Base-by-base conservation (phyloP, 73 alveolate genomes). In the Paramecium biaurelia region DNA sequence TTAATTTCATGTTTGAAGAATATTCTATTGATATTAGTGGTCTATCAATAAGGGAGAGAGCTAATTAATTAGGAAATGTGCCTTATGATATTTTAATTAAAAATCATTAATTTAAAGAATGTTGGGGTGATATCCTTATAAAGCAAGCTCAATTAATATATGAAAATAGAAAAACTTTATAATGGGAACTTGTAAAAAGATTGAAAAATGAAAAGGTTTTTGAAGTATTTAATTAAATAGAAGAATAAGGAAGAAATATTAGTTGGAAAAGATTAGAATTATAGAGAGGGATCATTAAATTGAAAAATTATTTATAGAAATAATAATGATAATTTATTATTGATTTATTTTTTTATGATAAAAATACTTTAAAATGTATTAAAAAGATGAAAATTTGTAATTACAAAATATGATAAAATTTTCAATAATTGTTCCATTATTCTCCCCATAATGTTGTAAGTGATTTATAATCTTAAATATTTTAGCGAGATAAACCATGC, bases 391-490 rank as follows among this genome's bases (percentile, higher is more conserved):
- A 53, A 53, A 18, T 18, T 53, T 14, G 6, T 53, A 23, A 53
- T 53, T 18, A 53, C 15, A 18, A n/a, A 15, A 53, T 18, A 53
- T 53, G 68, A 38, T 38, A 18, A 41, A 38, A 20, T 20, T 10
- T 30, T 79, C 90, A 79, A 79, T 79, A 79, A 79, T 79, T 79
- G 18, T 79, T 41, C 90, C 90, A 79, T 7, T 79, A 8, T 23
- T 79, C 90, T 34, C 90, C 90, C 70, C 90, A 79, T 47, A 79
- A 45, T 21, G 70, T 79, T 11, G 90, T 79, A 26, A 79, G 74
- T 18, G 90, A 79, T 79, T 79, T 79, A 47, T 24, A 79, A 30
- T 79, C 70, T 79, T 38, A 79, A 47, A 43, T 1, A 45, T 79
- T 79, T n/a, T 79, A 41, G 23, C 90, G 45, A 38, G 90, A 21